A percentile compares a stretch with the other conserved stretches of the same genome.
These are phyloP conservation scores for Vanrija sp. DNA, from an alignment of 1,284 basidiomycete genomes.

Conservation along the genomic window DNA sequence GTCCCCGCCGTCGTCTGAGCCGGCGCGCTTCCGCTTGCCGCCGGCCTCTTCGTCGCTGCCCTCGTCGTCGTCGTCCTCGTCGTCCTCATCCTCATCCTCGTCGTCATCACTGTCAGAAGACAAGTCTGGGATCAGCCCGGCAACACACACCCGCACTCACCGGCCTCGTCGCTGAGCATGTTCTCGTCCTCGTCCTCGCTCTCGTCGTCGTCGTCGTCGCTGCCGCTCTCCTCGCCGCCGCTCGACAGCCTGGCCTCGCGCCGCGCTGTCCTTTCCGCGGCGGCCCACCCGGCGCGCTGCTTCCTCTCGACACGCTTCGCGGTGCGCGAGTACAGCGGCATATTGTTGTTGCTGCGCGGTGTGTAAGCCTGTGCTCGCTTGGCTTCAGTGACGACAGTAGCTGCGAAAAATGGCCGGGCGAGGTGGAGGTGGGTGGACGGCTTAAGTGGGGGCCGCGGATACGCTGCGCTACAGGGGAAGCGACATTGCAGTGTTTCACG, in stretches of 20 bases:
- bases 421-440: not conserved
- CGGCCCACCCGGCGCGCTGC: slow-evolving; percentile 57
- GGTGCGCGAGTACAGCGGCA: slow-evolving; percentile 71
- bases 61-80: not conserved
- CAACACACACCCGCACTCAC: slow-evolving; percentile 8
- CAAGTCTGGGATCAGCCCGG: slow-evolving; percentile 7
- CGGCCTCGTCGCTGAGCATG: slow-evolving; percentile 39
- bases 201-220: slow-evolving; percentile 15
- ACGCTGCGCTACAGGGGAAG: no score
- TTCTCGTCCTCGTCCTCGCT: slow-evolving; percentile 24
- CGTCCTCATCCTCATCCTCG: not conserved
- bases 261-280: slow-evolving; percentile 49
- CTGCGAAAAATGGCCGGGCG: not conserved
- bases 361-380: no score
- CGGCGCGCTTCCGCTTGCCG: slow-evolving; percentile 3
- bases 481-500: no score
- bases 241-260: slow-evolving; percentile 7
- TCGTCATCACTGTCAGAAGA: slow-evolving; percentile 7
- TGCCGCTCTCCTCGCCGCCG: slow-evolving; percentile 8
- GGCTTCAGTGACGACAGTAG: no score
- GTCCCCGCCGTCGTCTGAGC: slow-evolving; percentile 1
- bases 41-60: slow-evolving; percentile 1
- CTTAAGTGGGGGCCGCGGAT: not conserved
- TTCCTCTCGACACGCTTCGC: slow-evolving; percentile 63
- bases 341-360: slow-evolving; percentile 35